Percentiles rank a stretch among this genome's conserved stretches.
These are phyloP conservation scores for Ophiostoma tasmaniense DNA, from an alignment of 2,329 filamentous ascomycete genomes.

Conservation along the genomic window DNA sequence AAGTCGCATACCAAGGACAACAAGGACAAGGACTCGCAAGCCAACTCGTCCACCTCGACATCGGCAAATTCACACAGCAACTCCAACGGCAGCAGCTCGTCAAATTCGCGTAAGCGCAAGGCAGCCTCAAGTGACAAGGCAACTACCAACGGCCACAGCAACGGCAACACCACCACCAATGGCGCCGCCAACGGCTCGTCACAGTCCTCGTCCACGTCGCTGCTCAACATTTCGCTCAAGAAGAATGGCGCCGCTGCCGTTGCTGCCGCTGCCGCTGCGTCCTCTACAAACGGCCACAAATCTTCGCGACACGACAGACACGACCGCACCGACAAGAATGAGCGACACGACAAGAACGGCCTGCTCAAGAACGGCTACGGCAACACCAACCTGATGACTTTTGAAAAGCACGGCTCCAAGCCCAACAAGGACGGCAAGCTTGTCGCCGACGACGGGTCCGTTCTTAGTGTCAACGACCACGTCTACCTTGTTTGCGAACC, in stretches of 20 bases:
- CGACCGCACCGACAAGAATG: too few relatives aligned
- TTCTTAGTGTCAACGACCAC: constrained; percentile 73
- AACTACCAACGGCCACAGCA: constrained; percentile 11
- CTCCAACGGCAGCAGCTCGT: constrained; percentile 21
- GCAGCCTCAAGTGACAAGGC: constrained; percentile 41
- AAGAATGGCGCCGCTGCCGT: constrained; percentile 19
- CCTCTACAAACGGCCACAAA: constrained; percentile 19
- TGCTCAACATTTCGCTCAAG: constrained; percentile 17
- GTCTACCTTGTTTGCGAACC: constrained; percentile 97
- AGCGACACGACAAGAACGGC: constrained; percentile 11
- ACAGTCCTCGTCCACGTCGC: constrained; percentile 13
- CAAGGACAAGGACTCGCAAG: constrained; percentile 22
- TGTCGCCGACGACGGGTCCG: constrained; percentile 82
- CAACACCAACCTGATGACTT: constrained; percentile 82
- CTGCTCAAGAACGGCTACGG: constrained; percentile 31
- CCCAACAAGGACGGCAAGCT: constrained; percentile 65
- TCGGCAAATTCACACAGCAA: background rate
- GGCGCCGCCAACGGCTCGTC: constrained; percentile 2
- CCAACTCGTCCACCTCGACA: constrained; percentile 22
- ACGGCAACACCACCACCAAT: background rate
- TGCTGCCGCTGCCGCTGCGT: constrained; percentile 28
- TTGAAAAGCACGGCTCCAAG: constrained; percentile 60
- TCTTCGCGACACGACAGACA: background rate
- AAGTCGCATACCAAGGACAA: constrained; percentile 16
- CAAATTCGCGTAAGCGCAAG: constrained; percentile 74